Evolutionary conservation across 345 rosid species (phyloP), one percentile per base, ranked within the genome.

Genomic region (Arabis alpina): DNA sequence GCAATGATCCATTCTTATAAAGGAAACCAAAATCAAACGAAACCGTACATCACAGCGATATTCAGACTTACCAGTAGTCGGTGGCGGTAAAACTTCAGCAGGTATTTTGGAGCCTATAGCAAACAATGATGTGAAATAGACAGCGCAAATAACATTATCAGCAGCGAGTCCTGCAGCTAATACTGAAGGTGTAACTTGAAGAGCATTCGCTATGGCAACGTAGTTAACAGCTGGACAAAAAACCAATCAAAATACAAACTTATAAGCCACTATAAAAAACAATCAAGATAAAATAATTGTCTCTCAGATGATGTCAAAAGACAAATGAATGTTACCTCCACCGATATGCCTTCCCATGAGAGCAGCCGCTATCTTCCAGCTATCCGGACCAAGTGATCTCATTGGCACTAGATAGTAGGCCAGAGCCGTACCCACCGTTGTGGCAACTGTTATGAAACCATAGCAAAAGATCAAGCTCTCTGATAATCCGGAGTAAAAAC

Each of bases 341-440:
- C 95, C 92, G 19, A 93, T 93, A 65, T 93, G 88, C 61, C 96
- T 86, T 37, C 96, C 93, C 98, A 88, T 90, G 42, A 93, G 93
- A 42, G 98, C 97, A 72, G 97, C 93, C 15, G 96, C 98, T 55
- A 93, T 85, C 79, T 90, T 93, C 97, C 98, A 93, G 69, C 86
- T 82, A 75, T 88, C 93, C 28, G 76, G 81, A 59, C 98, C 98
- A 76, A 88, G 97, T 13, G 96, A 77, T 73, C 76, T 79, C 98
- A 88, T 88, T 41, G 98, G 98, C 76, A 90, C 97, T 42, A 87
- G 41, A 74, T 79, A 71, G 81, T 73, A 93, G 1, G 97, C 98
- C 71, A 88, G 44, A 6, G 57, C 64, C 4, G 98, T 93, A 70
- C 98, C 98, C 43, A 84, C 68, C 0, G 90, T 80, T 16, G 98